Evolutionary conservation across 169 alveolate species (phyloP).

Genomic region (Cryptosporidium bovis): DNA sequence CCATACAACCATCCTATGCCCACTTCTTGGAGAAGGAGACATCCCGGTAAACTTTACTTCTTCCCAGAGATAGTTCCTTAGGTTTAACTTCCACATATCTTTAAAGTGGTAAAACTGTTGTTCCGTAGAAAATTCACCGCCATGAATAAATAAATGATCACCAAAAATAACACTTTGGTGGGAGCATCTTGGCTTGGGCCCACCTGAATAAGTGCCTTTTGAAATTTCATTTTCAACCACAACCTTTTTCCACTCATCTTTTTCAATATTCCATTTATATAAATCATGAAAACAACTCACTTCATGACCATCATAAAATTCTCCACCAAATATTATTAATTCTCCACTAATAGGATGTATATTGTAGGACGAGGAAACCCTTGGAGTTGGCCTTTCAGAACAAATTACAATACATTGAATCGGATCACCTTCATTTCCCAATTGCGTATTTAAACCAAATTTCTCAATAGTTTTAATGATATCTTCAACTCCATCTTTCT

Average conservation of each 20-base stretch:
- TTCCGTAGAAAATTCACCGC: slow-evolving; percentile 90
- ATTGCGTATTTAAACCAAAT: neutral
- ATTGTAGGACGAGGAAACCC: slow-evolving; percentile 64
- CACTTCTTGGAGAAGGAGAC: slow-evolving; percentile 90
- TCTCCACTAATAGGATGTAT: slow-evolving; percentile 76
- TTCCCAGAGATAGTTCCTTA: slow-evolving; percentile 83
- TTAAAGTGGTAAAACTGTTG: slow-evolving; percentile 89
- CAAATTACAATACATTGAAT: slow-evolving; percentile 50
- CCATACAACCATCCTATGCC: slow-evolving; percentile 92
- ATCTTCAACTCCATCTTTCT: slow-evolving; percentile 49
- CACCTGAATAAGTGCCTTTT: slow-evolving; percentile 24
- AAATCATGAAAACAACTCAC: slow-evolving; percentile 86
- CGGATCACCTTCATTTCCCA: neutral
- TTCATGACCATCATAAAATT: slow-evolving; percentile 86
- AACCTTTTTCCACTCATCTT: slow-evolving; percentile 86
- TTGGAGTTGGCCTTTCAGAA: slow-evolving; percentile 68
- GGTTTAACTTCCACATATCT: slow-evolving; percentile 86
- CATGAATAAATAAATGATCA: slow-evolving; percentile 87
- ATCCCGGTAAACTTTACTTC: slow-evolving; percentile 83
- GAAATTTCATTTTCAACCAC: slow-evolving; percentile 68
- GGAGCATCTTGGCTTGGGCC: slow-evolving; percentile 90
- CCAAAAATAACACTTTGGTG: slow-evolving; percentile 88
- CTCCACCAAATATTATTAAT: slow-evolving; percentile 90
- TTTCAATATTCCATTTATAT: slow-evolving; percentile 84
- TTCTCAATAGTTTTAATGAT: slow-evolving; percentile 26